Evolutionary conservation across 441 rosid genomes (phyloP).

Genomic region (Dalechampia spathulata): DNA sequence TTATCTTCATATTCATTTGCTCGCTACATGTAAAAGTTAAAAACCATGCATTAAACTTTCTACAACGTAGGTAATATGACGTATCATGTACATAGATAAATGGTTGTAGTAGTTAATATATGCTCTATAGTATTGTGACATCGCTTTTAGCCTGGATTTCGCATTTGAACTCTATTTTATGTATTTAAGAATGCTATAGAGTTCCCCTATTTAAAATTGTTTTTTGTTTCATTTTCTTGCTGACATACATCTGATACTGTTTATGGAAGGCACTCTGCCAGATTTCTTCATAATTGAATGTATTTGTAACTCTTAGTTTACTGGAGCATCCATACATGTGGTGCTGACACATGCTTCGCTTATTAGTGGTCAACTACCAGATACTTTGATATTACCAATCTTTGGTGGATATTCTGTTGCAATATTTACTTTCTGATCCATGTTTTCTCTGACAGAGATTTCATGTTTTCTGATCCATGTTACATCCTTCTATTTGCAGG

Average conservation of each 20-base stretch:
- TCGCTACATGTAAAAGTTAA: not conserved
- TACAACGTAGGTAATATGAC: not conserved
- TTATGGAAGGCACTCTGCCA: not conserved
- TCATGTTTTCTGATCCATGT: too few relatives aligned
- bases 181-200: not conserved
- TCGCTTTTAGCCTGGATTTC: not conserved
- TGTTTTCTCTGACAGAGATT: not conserved
- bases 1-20: slow-evolving; percentile 9
- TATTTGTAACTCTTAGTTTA: not conserved
- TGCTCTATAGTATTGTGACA: not conserved
- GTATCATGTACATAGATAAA: not conserved
- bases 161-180: not conserved
- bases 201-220: not conserved
- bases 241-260: not conserved
- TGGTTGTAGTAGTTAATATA: not conserved
- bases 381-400: not conserved
- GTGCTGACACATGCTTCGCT: not conserved
- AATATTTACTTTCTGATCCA: not conserved
- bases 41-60: not conserved
- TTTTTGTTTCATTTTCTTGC: not conserved
- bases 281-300: not conserved
- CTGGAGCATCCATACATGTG: not conserved
- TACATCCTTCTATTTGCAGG: slow-evolving; percentile 27
- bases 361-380: not conserved
- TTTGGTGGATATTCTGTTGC: not conserved